Conservation (phyloP, 352 stramenopile species). For the Globisporangium nagaii region DNA sequence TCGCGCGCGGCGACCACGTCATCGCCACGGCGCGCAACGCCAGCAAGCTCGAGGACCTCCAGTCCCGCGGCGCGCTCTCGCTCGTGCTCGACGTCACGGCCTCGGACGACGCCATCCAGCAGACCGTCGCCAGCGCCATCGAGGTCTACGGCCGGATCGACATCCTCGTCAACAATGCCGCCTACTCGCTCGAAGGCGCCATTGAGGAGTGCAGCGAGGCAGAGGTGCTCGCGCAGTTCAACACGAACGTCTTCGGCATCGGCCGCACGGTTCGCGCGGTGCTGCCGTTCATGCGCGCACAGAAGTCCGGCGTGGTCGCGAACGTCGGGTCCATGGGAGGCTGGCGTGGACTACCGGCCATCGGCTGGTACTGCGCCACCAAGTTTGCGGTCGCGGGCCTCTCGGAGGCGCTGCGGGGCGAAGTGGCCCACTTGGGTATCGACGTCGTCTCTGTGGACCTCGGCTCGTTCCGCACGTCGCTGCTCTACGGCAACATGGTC, state of each 20-base stretch:
- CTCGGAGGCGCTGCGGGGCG: conserved; percentile 22
- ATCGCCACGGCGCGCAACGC: conserved; percentile 28
- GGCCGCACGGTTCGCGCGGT: conserved; percentile 21
- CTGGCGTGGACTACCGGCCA: conserved; percentile 21
- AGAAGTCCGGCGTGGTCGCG: conserved; percentile 22
- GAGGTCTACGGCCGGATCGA: conserved; percentile 24
- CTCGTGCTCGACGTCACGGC: conserved; percentile 28
- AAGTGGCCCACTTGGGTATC: conserved; percentile 27
- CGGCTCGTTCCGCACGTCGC: conserved; percentile 29
- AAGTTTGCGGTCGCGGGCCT: conserved; percentile 31
- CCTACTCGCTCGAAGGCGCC: conserved; percentile 23
- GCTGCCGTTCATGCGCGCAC: conserved; percentile 28
- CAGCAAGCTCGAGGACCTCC: conserved; percentile 19
- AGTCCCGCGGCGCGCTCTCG: conserved; percentile 18
- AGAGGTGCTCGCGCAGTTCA: conserved; percentile 28
- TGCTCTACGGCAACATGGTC: conserved; percentile 18
- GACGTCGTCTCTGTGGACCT: conserved; percentile 31
- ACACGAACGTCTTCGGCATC: conserved; percentile 40
- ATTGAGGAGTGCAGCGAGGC: conserved; percentile 24
- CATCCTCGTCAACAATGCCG: conserved; percentile 40
- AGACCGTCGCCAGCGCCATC: conserved; percentile 15
- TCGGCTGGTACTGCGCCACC: conserved; percentile 30
- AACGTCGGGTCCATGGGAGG: conserved; percentile 29
- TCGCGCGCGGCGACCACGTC: conserved; percentile 24
- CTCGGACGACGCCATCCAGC: conserved; percentile 17